Percentiles rank a stretch among this genome's conserved stretches.
Evolutionary conservation across 176 grass and related monocot species (phyloP).

Genomic region (Oropetium thomaeum): DNA sequence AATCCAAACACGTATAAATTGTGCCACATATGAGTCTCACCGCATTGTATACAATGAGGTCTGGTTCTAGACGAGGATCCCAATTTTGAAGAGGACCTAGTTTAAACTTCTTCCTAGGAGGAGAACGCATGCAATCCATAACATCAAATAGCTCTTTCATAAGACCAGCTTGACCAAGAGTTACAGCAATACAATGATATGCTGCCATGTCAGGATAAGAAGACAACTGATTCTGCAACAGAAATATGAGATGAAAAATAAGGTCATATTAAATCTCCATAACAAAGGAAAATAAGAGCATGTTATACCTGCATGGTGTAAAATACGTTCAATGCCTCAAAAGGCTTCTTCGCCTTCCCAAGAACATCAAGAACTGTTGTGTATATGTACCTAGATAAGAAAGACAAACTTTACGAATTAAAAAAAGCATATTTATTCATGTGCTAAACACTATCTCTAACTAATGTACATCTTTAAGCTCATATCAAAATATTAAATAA

Average conservation of each 20-base stretch:
- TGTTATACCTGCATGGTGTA: slow-evolving; percentile 74
- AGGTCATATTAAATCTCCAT: slow-evolving; percentile 5
- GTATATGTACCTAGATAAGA: slow-evolving; percentile 81
- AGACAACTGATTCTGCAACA: slow-evolving; percentile 78
- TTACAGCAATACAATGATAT: slow-evolving; percentile 91
- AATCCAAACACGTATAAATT: slow-evolving; percentile 10
- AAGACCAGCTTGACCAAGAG: slow-evolving; percentile 89
- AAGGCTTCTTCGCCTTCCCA: slow-evolving; percentile 87
- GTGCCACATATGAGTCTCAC: slow-evolving; percentile 43
- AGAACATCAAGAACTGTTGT: slow-evolving; percentile 91
- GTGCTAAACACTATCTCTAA: neutral
- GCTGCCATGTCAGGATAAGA: slow-evolving; percentile 91
- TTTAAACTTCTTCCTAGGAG: slow-evolving; percentile 75
- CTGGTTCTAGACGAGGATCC: slow-evolving; percentile 88
- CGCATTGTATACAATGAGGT: slow-evolving; percentile 85
- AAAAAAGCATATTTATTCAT: slow-evolving; percentile 12
- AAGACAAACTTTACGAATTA: slow-evolving; percentile 17
- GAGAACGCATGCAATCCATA: slow-evolving; percentile 81
- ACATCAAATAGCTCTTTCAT: slow-evolving; percentile 98
- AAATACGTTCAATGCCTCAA: slow-evolving; percentile 88
- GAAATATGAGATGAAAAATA: slow-evolving; percentile 21
- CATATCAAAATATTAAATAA: neutral
- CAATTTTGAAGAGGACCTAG: slow-evolving; percentile 66
- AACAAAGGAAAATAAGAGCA: slow-evolving; percentile 23
- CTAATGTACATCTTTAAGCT: neutral